Evolutionary conservation across 2,329 filamentous ascomycete genomes (phyloP).

Genomic region (Ceratocystis variospora): DNA sequence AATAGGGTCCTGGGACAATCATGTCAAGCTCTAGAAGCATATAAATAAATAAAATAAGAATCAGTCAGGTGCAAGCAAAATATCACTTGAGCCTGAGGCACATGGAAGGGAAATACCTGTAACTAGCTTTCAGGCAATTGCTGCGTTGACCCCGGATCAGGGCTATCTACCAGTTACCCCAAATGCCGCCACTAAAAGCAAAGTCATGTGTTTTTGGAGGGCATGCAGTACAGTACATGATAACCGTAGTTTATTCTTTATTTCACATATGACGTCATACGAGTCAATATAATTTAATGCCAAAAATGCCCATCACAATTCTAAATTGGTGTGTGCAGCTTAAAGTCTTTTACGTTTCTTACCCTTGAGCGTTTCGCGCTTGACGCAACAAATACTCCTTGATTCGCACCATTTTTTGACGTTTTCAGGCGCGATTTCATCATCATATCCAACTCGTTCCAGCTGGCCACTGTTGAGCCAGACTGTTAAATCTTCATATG

Average conservation of each 20-base stretch:
- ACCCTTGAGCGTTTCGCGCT: constrained; percentile 43
- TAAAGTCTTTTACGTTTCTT: constrained; percentile 39
- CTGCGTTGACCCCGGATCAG: background rate
- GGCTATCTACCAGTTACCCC: background rate
- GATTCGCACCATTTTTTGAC: constrained; percentile 85
- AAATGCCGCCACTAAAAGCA: background rate
- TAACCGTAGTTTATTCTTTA: background rate
- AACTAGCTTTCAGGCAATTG: background rate
- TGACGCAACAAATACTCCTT: constrained; percentile 72
- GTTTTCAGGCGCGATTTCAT: constrained; percentile 47
- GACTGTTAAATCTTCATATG: constrained; percentile 67
- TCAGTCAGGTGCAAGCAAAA: background rate
- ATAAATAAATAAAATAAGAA: background rate
- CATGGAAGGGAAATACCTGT: background rate
- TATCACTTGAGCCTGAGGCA: background rate
- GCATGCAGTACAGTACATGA: background rate
- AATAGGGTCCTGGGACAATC: background rate
- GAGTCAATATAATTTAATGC: background rate
- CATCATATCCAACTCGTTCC: constrained; percentile 47
- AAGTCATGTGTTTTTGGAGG: background rate
- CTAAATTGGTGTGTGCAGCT: background rate
- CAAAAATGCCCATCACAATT: background rate
- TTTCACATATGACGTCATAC: background rate
- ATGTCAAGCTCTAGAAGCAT: background rate
- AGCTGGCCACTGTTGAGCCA: constrained; percentile 70